Conservation (phyloP, 495 filamentous ascomycete genomes). For the Amorphotheca resinae region DNA sequence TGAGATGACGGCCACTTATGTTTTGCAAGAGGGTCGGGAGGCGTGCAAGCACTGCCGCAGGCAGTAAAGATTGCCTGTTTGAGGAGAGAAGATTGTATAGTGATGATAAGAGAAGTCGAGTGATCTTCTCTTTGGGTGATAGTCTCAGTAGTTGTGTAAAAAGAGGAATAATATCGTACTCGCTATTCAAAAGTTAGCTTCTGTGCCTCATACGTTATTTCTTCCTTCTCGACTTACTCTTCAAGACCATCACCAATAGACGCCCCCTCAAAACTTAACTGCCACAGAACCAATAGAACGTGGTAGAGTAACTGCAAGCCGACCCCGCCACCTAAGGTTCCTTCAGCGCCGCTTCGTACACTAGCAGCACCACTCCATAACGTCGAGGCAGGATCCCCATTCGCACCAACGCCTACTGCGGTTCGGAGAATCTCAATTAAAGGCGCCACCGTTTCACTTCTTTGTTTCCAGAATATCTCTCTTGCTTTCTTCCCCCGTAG, state of each 20-base stretch:
- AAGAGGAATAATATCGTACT: conserved; percentile 83
- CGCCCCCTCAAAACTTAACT: conserved; percentile 81
- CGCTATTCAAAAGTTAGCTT: conserved; percentile 33
- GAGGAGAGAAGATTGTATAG: conserved; percentile 70
- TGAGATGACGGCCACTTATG: conserved; percentile 68
- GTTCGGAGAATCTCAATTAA: conserved; percentile 70
- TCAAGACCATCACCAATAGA: conserved; percentile 78
- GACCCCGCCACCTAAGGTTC: conserved; percentile 63
- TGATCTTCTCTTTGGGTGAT: conserved; percentile 96
- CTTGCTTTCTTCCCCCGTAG: conserved; percentile 63
- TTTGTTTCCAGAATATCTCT: conserved; percentile 76
- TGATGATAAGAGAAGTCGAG: conserved; percentile 78
- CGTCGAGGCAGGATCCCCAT: conserved; percentile 52
- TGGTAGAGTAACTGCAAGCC: conserved; percentile 92
- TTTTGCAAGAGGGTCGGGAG: conserved; percentile 73
- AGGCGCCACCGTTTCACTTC: conserved; percentile 70
- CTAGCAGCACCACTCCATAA: conserved; percentile 51
- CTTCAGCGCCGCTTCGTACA: conserved; percentile 41
- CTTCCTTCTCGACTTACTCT: conserved; percentile 41
- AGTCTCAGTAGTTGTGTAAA: conserved; percentile 82
- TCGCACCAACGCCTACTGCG: conserved; percentile 58
- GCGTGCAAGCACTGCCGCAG: conserved; percentile 66
- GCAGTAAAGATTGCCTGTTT: conserved; percentile 69
- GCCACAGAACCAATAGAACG: conserved; percentile 85
- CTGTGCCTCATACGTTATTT: neutral